Conservation (phyloP, 768 basidiomycete genomes). For the Asterophora parasitica region DNA sequence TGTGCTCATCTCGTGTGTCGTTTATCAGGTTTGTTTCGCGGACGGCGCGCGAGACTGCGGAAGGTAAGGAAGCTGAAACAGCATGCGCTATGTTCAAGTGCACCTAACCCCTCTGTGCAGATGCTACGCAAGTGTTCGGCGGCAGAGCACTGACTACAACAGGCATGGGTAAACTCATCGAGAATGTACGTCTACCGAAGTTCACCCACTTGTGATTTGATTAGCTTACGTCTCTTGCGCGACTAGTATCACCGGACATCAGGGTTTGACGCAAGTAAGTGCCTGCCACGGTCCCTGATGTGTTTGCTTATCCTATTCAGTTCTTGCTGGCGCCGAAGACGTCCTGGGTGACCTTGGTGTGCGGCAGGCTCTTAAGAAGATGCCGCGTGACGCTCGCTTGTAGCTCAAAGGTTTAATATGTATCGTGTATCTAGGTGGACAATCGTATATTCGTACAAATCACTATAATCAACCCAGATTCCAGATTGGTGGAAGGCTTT, state of each 20-base stretch:
- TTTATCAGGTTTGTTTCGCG: slow-evolving; percentile 63
- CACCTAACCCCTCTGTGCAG: slow-evolving; percentile 40
- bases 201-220: neutral
- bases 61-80: slow-evolving; percentile 30
- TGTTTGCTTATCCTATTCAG: slow-evolving; percentile 15
- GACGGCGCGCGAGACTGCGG: slow-evolving; percentile 67
- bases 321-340: slow-evolving; percentile 77
- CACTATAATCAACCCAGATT: too few relatives aligned
- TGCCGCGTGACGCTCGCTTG: slow-evolving; percentile 41
- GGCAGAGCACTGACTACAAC: slow-evolving; percentile 83
- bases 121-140: slow-evolving; percentile 83
- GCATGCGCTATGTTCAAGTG: slow-evolving; percentile 22
- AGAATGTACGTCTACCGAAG: slow-evolving; percentile 51
- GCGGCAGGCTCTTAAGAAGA: slow-evolving; percentile 65
- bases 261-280: slow-evolving; percentile 71
- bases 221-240: neutral
- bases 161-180: slow-evolving; percentile 82
- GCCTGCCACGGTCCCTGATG: neutral
- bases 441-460: neutral
- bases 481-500: too few relatives aligned
- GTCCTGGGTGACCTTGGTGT: slow-evolving; percentile 72
- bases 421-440: neutral
- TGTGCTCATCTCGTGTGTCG: neutral
- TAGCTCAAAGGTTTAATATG: slow-evolving; percentile 12
- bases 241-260: slow-evolving; percentile 80